A percentile compares a stretch with the other conserved stretches of the same genome.
Evolutionary conservation across 1,284 basidiomycete species (phyloP).

Genomic region (Cryptococcus deneoformans): DNA sequence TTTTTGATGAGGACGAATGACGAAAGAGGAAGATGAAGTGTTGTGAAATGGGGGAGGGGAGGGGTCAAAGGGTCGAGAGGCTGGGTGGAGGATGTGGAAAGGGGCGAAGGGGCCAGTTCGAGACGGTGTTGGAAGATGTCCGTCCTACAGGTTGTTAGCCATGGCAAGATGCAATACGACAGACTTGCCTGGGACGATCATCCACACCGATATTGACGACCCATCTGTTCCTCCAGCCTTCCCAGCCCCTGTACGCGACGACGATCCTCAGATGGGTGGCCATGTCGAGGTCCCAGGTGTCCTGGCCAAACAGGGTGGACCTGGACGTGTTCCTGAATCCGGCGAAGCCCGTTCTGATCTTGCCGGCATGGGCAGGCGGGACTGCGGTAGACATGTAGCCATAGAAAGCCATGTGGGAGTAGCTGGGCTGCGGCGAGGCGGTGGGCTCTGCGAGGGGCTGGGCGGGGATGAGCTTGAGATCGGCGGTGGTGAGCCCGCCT

Average conservation of each 20-base stretch:
- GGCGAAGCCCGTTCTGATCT: constrained; percentile 53
- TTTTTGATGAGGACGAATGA: constrained; percentile 54
- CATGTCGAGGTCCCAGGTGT: constrained; percentile 52
- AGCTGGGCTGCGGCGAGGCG: neutral
- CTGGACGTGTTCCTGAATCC: constrained; percentile 53
- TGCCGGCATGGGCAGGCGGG: constrained; percentile 33
- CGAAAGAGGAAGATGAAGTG: constrained; percentile 52
- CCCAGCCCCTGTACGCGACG: constrained; percentile 48
- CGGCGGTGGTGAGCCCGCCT: constrained; percentile 1
- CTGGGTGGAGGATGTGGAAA: constrained; percentile 21
- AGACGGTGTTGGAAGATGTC: constrained; percentile 56
- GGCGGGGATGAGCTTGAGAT: neutral
- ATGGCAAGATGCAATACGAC: neutral
- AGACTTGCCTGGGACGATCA: constrained; percentile 48
- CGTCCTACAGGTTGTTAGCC: constrained; percentile 25
- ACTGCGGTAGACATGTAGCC: constrained; percentile 44
- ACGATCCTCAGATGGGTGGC: constrained; percentile 52
- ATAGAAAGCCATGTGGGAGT: constrained; percentile 39
- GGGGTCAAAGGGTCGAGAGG: constrained; percentile 24
- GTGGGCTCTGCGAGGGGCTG: neutral
- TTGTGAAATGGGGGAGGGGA: constrained; percentile 45
- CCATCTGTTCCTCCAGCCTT: constrained; percentile 49
- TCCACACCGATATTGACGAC: constrained; percentile 55
- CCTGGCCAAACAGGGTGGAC: constrained; percentile 52
- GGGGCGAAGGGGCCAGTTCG: constrained; percentile 38